Evolutionary conservation across 352 stramenopile species (phyloP), one percentile per base, ranked within the genome.

Genomic region (Globisporangium megalacanthum): DNA sequence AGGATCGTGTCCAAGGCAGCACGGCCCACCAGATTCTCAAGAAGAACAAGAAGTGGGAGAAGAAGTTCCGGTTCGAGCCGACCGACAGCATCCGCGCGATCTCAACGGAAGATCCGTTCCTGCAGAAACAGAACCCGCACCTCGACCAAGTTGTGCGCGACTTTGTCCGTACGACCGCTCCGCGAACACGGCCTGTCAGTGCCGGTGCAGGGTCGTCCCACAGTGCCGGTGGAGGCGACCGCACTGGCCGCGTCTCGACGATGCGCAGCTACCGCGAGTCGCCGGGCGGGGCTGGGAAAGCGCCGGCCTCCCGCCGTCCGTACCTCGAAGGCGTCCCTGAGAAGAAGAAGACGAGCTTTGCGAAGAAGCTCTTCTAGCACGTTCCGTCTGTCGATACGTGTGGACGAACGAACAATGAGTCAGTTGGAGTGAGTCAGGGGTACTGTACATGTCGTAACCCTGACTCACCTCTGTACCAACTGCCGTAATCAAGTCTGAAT

Each of bases 41-140:
- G 56, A 95, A 92, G 58, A 72, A 93, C 70, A 95, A 92, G 54
- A 91, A 91, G 51, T 95, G 85, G 85, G 77, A 89, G 54, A 95
- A 95, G 61, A 86, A 77, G 51, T 91, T 83, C 56, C 75, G 75
- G 15, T 74, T 68, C 57, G 76, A 86, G 68, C 35, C 64, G 35
- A 84, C 70, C 0, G 68, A 79, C n/a, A 64, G 70, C 22, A 49
- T 86, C 19, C 71, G 60, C 51, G 66, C 69, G 15, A 67, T 77
- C 51, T 59, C 62, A 42, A 77, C 73, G 0, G 80, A 93, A 62
- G 83, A 93, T 19, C 83, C 83, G 25, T 93, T 90, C 62, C 64
- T 93, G 41, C 66, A 77, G 49, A 60, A 70, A n/a, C 60, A 84
- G 37, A 81, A 75, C 39, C 75, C 79, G 6, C 60, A 88, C 35